Evolutionary conservation across 495 filamentous ascomycete genomes (phyloP).

Genomic region (Daldinia caldariorum): DNA sequence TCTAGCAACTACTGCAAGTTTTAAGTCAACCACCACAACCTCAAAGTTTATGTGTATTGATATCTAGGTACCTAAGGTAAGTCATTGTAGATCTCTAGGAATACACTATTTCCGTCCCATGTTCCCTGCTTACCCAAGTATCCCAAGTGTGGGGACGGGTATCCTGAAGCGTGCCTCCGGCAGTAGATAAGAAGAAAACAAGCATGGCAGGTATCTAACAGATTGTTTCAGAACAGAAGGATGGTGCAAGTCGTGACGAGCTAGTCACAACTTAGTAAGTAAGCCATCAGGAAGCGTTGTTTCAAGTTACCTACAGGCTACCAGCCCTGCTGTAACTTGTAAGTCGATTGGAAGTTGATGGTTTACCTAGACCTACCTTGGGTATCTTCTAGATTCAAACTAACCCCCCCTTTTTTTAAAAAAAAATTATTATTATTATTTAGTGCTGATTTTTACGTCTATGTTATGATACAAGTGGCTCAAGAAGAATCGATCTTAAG

Average conservation of each 20-base stretch:
- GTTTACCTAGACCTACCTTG: background rate
- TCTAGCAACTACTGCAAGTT: background rate
- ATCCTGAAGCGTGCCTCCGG: conserved; percentile 22
- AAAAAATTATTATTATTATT: too few species aligned
- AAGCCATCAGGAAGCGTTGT: conserved; percentile 22
- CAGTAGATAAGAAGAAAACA: conserved; percentile 14
- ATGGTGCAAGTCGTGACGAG: conserved; percentile 31
- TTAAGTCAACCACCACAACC: background rate
- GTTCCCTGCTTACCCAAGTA: conserved; percentile 16
- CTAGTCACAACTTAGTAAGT: conserved; percentile 17
- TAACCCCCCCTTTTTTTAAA: background rate
- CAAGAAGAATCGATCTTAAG: background rate
- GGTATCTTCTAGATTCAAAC: too few species aligned
- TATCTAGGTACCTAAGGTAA: background rate
- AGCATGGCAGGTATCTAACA: conserved; percentile 19
- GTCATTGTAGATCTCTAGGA: conserved; percentile 22
- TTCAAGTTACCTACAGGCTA: conserved; percentile 27
- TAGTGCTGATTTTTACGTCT: background rate
- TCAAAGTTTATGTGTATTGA: background rate
- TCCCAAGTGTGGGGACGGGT: conserved; percentile 13
- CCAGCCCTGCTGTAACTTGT: conserved; percentile 5
- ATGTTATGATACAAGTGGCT: background rate
- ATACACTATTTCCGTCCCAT: conserved; percentile 39
- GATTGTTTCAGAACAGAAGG: conserved; percentile 39
- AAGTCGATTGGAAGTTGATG: conserved; percentile 17